A percentile compares a stretch with the other conserved stretches of the same genome.
Evolutionary conservation across 2,329 filamentous ascomycete species (phyloP).

Genomic region (Fusarium albidum): DNA sequence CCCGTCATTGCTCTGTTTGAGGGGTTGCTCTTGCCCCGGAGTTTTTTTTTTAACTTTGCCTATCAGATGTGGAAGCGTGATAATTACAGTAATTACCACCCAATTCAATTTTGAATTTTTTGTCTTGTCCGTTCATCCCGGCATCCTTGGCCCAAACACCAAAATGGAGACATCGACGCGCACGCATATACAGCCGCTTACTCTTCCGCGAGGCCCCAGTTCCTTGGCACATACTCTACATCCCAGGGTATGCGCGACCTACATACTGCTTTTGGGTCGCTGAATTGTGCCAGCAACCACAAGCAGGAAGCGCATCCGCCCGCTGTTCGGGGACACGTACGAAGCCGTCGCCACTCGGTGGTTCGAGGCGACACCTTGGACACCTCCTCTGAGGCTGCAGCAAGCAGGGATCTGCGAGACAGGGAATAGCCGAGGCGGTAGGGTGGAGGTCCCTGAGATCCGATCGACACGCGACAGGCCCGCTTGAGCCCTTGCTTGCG

Average conservation of each 20-base stretch:
- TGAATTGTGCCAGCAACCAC: constrained; percentile 1
- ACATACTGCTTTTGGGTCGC: constrained; percentile 7
- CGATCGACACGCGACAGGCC: constrained; percentile 40
- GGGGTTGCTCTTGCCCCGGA: constrained; percentile 22
- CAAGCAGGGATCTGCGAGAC: constrained; percentile 32
- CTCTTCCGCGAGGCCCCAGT: not conserved
- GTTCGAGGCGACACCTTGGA: constrained; percentile 18
- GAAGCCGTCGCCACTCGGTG: constrained; percentile 35
- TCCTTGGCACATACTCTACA: constrained; percentile 7
- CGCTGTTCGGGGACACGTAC: constrained; percentile 22
- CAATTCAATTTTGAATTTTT: constrained; percentile 10
- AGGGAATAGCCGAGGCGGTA: constrained; percentile 36
- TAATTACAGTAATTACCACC: too few relatives aligned
- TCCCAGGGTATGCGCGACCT: constrained; percentile 3
- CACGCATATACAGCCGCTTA: constrained; percentile 1
- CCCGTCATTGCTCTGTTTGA: constrained; percentile 10
- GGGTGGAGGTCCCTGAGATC: constrained; percentile 42
- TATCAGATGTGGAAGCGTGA: constrained; percentile 6
- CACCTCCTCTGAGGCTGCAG: constrained; percentile 16
- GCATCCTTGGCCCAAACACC: not conserved
- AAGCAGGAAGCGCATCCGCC: constrained; percentile 19
- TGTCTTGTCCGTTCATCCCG: not conserved
- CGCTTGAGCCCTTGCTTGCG: constrained; percentile 20
- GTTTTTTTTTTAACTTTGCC: constrained; percentile 33
- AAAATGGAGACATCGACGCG: not conserved